Base-by-base conservation (phyloP, 2,329 filamentous ascomycete genomes). In the Bimuria novae-zelandiae region DNA sequence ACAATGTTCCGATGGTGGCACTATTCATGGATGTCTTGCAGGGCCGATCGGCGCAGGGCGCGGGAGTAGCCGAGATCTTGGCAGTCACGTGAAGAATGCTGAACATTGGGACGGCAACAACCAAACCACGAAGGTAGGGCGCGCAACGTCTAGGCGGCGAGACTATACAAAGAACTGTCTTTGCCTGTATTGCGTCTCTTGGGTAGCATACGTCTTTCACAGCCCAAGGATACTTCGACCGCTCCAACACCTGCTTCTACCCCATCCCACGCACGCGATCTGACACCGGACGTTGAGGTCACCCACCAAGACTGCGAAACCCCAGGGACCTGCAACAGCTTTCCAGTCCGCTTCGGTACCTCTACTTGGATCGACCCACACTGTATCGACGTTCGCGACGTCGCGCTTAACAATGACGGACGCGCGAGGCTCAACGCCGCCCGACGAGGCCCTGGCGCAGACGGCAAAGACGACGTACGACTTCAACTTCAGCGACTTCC, bases 401-500 rank as follows among this genome's bases (percentile, higher is more conserved):
- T 22, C 17, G 21, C 39, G 39, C 51, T 3, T 14, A 19, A 49
- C 33, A 25, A 72, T 73, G 68, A 54, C 68, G 29, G 68, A 72
- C 32, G 68, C 68, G 35, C 64, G 71, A 59, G 59, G 58, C 11
- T 61, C 63, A 22, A 52, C 58, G 25, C 55, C 55, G 27, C 54
- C 58, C 4, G 66, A 67, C 14, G 68, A 71, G 59, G 62, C 67
- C 50, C 55, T 67, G 23, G 62, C 70, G n/a, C 63, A 67, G 23
- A 43, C 60, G 22, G 57, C 57, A 7, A 63, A 63, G 36, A 54
- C 70, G 12, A 73, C 57, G 62, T 89, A 90, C 77, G 84, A 79
- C 63, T 96, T 97, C 80, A 84, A 84, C 73, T 96, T 97, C 81
- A 87, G 85, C 27, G 88, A 90, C 41, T 96, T 96, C 77, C 85